Percentiles rank a stretch among this genome's conserved stretches.
Conservation (phyloP, 495 filamentous ascomycete species). For the Aspergillus baeticus region DNA sequence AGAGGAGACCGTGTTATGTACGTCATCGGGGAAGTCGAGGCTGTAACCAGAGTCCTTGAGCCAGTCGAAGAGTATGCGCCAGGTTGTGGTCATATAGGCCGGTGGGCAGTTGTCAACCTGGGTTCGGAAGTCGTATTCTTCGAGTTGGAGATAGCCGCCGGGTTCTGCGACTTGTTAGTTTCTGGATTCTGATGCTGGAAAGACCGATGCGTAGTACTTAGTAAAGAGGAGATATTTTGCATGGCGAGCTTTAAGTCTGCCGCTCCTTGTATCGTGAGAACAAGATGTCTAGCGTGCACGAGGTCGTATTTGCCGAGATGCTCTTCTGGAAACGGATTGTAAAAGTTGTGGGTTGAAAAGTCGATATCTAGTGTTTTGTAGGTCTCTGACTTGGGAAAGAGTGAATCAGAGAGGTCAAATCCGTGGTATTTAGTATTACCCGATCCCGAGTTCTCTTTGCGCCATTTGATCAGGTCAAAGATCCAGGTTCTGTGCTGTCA, state of each 20-base stretch:
- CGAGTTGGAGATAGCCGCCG: constrained; percentile 12
- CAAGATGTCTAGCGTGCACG: constrained; percentile 3
- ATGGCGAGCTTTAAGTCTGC: not conserved
- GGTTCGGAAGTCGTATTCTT: constrained; percentile 13
- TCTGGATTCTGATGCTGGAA: not conserved
- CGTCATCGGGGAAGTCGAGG: not conserved
- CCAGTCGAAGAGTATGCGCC: not conserved
- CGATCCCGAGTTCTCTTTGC: not conserved
- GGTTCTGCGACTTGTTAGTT: constrained; percentile 8
- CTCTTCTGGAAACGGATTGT: constrained; percentile 5
- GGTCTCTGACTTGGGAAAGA: constrained; percentile 1
- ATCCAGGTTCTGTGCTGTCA: constrained; percentile 2
- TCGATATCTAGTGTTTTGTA: not conserved
- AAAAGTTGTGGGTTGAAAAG: constrained; percentile 12
- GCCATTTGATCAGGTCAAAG: not conserved
- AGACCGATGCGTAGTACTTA: not conserved
- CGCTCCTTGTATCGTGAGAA: not conserved
- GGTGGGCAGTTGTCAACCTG: not conserved
- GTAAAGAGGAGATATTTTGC: constrained; percentile 1
- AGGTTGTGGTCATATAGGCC: not conserved
- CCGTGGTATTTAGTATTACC: constrained; percentile 1
- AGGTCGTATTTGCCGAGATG: constrained; percentile 11
- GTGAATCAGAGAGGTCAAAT: constrained; percentile 4
- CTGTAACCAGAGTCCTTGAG: not conserved
- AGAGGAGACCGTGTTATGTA: not conserved